These are phyloP conservation scores for Rhizopus sp. DNA, from an alignment of 371 early-diverging fungal species.

Conservation along the genomic window DNA sequence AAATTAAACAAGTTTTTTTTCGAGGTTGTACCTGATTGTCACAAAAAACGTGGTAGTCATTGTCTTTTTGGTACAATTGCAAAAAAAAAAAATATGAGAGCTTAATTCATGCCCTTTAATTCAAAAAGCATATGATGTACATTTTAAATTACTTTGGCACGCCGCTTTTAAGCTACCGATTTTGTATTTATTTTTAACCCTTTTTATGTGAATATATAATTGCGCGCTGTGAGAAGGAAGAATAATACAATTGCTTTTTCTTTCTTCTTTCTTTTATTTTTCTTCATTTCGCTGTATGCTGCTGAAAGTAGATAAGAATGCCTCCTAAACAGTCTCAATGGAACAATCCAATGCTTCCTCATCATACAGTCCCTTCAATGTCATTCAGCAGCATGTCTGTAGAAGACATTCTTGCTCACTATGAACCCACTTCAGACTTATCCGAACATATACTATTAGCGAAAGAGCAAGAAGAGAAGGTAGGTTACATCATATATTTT, in stretches of 20 bases:
- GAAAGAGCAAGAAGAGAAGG: slow-evolving; percentile 31
- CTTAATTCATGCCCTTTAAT: neutral
- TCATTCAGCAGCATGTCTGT: slow-evolving; percentile 9
- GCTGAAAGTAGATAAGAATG: slow-evolving; percentile 9
- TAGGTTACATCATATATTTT: slow-evolving; percentile 7
- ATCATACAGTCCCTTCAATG: slow-evolving; percentile 7
- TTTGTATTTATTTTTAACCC: slow-evolving; percentile 23
- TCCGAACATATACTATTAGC: slow-evolving; percentile 25
- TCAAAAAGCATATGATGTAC: slow-evolving; percentile 17
- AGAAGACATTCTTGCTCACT: slow-evolving; percentile 19
- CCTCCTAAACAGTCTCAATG: slow-evolving; percentile 1
- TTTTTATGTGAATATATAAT: slow-evolving; percentile 21
- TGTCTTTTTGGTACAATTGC: neutral
- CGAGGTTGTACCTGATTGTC: slow-evolving; percentile 6
- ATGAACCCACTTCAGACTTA: slow-evolving; percentile 19
- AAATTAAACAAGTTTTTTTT: too few relatives aligned
- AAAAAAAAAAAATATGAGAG: slow-evolving; percentile 2
- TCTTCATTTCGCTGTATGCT: slow-evolving; percentile 14
- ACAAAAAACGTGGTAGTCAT: slow-evolving; percentile 20
- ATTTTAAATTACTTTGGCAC: slow-evolving; percentile 11
- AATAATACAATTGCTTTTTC: neutral
- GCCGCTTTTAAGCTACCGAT: slow-evolving; percentile 39
- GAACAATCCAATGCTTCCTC: neutral
- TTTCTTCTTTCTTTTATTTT: slow-evolving; percentile 11
- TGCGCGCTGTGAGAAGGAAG: slow-evolving; percentile 4